Evolutionary conservation across 257 asterid genomes (phyloP).

Genomic region (Ophiorrhiza pumila): DNA sequence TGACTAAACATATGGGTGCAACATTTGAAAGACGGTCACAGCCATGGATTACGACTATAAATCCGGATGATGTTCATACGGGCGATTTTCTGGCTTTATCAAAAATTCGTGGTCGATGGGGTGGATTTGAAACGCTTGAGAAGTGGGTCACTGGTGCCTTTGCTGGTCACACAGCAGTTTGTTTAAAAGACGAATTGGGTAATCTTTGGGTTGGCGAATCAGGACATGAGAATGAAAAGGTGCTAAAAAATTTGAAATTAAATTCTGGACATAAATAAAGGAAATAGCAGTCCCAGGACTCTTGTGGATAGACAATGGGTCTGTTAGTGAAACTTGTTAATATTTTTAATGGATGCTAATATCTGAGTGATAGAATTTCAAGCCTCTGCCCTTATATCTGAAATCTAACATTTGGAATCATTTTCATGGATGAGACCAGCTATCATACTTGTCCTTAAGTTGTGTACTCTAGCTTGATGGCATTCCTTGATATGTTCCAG

Average conservation of each 20-base stretch:
- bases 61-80: constrained; percentile 82
- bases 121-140: constrained; percentile 99
- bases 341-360: not conserved
- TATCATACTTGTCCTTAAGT: not conserved
- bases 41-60: constrained; percentile 62
- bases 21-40: constrained; percentile 68
- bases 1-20: constrained; percentile 95
- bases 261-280: not conserved
- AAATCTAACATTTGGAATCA: not conserved
- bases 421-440: not conserved
- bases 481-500: constrained; percentile 41
- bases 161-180: constrained; percentile 98
- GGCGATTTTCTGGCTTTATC: constrained; percentile 97
- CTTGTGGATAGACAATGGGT: not conserved
- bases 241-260: constrained; percentile 17
- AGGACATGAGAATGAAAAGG: constrained; percentile 98
- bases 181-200: constrained; percentile 86
- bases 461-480: not conserved
- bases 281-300: not conserved
- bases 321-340: not conserved
- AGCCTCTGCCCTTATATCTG: not conserved
- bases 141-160: constrained; percentile 99
- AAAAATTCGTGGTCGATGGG: constrained; percentile 99
- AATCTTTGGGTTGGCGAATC: constrained; percentile 98
- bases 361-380: not conserved